Evolutionary conservation across 306 rosid species (phyloP).

Genomic region (Sesbania bispinosa): DNA sequence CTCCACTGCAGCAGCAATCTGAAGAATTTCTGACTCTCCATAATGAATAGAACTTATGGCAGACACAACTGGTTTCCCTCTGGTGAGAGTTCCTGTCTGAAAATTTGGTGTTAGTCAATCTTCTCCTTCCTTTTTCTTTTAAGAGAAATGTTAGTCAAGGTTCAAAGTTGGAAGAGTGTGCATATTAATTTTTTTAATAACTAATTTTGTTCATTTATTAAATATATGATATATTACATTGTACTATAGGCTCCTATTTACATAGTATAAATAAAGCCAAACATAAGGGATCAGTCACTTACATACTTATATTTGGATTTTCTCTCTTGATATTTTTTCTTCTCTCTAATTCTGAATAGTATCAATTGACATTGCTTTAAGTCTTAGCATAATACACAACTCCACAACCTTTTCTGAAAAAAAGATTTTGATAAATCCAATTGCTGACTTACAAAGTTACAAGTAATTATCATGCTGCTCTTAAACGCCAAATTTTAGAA

Average conservation of each 20-base stretch:
- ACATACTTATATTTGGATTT: background rate
- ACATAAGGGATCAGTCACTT: background rate
- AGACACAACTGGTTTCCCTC: constrained; percentile 90
- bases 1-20: constrained; percentile 93
- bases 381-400: background rate
- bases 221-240: background rate
- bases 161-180: background rate
- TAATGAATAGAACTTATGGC: constrained; percentile 56
- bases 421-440: background rate
- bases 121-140: background rate
- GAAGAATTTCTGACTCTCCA: constrained; percentile 76
- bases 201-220: background rate
- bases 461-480: constrained; percentile 8
- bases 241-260: background rate
- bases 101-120: constrained; percentile 25
- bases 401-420: background rate
- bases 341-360: background rate
- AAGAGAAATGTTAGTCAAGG: background rate
- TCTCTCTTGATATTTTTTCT: background rate
- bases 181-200: background rate
- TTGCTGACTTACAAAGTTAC: constrained; percentile 12
- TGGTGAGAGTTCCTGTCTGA: constrained; percentile 98
- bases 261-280: background rate
- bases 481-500: background rate
- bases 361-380: background rate